Evolutionary conservation across 2,329 filamentous ascomycete genomes (phyloP).

Genomic region (Colletotrichum brevisporum): DNA sequence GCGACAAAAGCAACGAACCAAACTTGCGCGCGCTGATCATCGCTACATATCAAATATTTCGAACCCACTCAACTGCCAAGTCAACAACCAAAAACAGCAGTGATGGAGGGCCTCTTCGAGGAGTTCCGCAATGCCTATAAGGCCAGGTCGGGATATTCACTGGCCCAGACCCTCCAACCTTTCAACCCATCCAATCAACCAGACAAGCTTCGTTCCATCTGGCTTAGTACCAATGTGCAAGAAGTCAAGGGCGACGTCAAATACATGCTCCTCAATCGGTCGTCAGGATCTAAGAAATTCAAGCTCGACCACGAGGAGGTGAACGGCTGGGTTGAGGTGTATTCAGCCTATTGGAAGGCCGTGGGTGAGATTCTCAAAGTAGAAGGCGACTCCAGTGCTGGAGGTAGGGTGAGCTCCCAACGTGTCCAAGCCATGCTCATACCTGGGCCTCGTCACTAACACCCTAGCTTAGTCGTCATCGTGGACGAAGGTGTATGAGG

Average conservation of each 20-base stretch:
- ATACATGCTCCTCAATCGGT: slow-evolving; percentile 73
- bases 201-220: slow-evolving; percentile 77
- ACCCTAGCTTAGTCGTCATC: slow-evolving; percentile 58
- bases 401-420: slow-evolving; percentile 46
- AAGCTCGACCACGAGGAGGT: slow-evolving; percentile 77
- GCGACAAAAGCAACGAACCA: no score
- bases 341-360: slow-evolving; percentile 86
- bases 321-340: slow-evolving; percentile 89
- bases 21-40: no score
- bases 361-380: slow-evolving; percentile 79
- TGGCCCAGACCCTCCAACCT: slow-evolving; percentile 83
- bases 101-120: slow-evolving; percentile 81
- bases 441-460: neutral
- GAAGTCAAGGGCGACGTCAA: slow-evolving; percentile 79
- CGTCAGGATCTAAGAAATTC: slow-evolving; percentile 59
- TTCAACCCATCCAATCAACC: slow-evolving; percentile 73
- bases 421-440: neutral
- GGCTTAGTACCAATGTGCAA: slow-evolving; percentile 77
- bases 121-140: slow-evolving; percentile 80
- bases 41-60: no score
- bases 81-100: slow-evolving; percentile 36
- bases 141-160: slow-evolving; percentile 75
- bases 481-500: slow-evolving; percentile 87
- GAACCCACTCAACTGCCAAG: neutral
- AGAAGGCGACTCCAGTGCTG: slow-evolving; percentile 63